phyloP scores from a whole-genome alignment of 371 early-diverging fungal genomes.

The Polyrhizophydium stewartii region DNA sequence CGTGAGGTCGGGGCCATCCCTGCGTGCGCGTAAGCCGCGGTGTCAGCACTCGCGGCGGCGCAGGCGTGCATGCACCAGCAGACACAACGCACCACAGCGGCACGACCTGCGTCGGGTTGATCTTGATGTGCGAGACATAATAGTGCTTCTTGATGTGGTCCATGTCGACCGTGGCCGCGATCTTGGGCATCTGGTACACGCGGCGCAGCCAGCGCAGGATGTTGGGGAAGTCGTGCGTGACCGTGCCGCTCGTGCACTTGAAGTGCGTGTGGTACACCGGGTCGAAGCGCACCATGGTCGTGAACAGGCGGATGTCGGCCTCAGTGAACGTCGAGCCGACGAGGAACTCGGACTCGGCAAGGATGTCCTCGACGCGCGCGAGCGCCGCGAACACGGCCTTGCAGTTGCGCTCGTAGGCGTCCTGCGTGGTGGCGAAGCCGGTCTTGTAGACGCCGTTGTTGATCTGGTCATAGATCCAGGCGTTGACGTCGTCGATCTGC shows the following conservation, averaged over 20 bases:
- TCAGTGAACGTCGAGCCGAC: slow-evolving; percentile 79
- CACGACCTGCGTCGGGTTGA: slow-evolving; percentile 88
- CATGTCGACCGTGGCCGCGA: slow-evolving; percentile 78
- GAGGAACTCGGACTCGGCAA: slow-evolving; percentile 68
- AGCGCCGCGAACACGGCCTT: slow-evolving; percentile 69
- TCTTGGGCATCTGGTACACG: slow-evolving; percentile 76
- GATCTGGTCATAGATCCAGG: slow-evolving; percentile 80
- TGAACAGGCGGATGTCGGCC: slow-evolving; percentile 83
- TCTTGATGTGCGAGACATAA: slow-evolving; percentile 81
- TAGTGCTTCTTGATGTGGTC: slow-evolving; percentile 94
- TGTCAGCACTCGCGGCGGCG: too few species aligned
- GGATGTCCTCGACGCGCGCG: slow-evolving; percentile 77
- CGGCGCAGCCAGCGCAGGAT: slow-evolving; percentile 79
- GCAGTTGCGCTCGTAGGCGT: slow-evolving; percentile 64
- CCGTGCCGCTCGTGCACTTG: slow-evolving; percentile 75
- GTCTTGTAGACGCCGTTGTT: slow-evolving; percentile 56
- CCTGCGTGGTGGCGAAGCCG: slow-evolving; percentile 89
- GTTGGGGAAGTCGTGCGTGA: slow-evolving; percentile 80
- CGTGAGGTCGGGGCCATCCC: neutral
- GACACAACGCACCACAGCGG: slow-evolving; percentile 53
- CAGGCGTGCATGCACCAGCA: too few species aligned
- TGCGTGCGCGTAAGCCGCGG: too few species aligned
- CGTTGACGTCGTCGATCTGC: slow-evolving; percentile 83
- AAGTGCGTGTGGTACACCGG: slow-evolving; percentile 65
- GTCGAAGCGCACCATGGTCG: slow-evolving; percentile 78